phyloP scores from a whole-genome alignment of 768 basidiomycete species.

The Rickenella mellea region DNA sequence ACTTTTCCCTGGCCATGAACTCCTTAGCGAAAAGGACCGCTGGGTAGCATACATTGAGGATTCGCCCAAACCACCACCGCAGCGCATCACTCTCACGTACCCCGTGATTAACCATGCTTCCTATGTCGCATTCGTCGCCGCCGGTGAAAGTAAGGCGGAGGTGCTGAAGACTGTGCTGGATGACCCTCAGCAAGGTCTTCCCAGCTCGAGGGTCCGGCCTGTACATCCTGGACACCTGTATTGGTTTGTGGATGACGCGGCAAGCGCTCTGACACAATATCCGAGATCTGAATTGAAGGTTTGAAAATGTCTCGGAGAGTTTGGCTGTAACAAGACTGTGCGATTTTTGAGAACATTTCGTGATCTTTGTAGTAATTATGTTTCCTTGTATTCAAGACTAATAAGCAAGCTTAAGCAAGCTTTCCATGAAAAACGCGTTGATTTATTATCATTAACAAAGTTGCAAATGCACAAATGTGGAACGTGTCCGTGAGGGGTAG shows the following conservation, averaged over 20 bases:
- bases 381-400: too few species aligned
- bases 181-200: slow-evolving; percentile 67
- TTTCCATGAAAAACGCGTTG: too few species aligned
- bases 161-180: slow-evolving; percentile 69
- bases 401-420: too few species aligned
- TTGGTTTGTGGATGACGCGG: slow-evolving; percentile 92
- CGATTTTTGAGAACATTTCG: too few species aligned
- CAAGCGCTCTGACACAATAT: slow-evolving; percentile 54
- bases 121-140: slow-evolving; percentile 81
- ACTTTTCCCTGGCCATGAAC: slow-evolving; percentile 80
- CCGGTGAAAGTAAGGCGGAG: slow-evolving; percentile 76
- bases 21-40: slow-evolving; percentile 77
- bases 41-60: slow-evolving; percentile 95
- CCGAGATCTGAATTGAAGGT: slow-evolving; percentile 16
- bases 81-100: slow-evolving; percentile 85
- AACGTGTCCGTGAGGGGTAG: too few species aligned
- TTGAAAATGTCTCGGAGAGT: background rate
- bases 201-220: slow-evolving; percentile 74
- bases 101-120: slow-evolving; percentile 87
- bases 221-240: slow-evolving; percentile 75
- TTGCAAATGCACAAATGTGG: too few species aligned
- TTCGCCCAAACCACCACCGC: slow-evolving; percentile 87
- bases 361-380: too few species aligned
- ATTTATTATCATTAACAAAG: too few species aligned
- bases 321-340: too few species aligned